Evolutionary conservation across 2,329 filamentous ascomycete genomes (phyloP), one percentile per base, ranked within the genome.

Genomic region (Westerdykella aurantiaca): DNA sequence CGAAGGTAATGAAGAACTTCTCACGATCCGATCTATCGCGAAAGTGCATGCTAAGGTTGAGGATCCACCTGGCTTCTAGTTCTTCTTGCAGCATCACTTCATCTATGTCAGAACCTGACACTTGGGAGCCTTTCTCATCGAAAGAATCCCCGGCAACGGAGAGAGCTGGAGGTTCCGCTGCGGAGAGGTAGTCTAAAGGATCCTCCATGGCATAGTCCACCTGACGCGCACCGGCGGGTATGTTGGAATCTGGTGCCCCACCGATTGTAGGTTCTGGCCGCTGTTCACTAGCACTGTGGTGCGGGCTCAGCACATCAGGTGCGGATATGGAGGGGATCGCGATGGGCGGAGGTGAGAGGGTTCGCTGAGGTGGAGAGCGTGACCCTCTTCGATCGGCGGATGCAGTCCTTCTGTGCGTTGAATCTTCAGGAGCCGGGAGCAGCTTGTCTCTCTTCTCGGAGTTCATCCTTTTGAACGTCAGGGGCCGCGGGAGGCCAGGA

Each of bases 11-110:
- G 66, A 97, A 98, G 72, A 97, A 97, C 67, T 98, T 98, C 67
- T 98, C 93, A 35, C 91, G 80, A 56, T 87, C 86, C 11, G 90
- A 94, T 58, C 85, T 84, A 69, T 98, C 93, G 46, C 90, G 82
- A 67, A 96, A 98, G 67, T 95, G 89, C 93, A 98, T 96, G 69
- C 89, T 96, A 47, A 97, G 77, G 61, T 98, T 98, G 55, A 98
- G 74, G 47, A 98, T 97, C 93, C 93, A 98, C 59, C 80, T 83
- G 48, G 77, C 80, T 60, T 96, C 89, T 43, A 96, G 77, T 67
- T 97, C 91, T 50, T 86, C 81, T 51, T 85, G 81, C 52, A 95
- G 78, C 56, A 80, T 74, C 41, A 75, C 72, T 42, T 85, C 80
- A 57, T 86, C 70, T 11, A 69, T 54, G 23, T 60, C 62, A 2